Base-by-base conservation (phyloP, 2,329 filamentous ascomycete genomes). In the Trichoderma sp. region DNA sequence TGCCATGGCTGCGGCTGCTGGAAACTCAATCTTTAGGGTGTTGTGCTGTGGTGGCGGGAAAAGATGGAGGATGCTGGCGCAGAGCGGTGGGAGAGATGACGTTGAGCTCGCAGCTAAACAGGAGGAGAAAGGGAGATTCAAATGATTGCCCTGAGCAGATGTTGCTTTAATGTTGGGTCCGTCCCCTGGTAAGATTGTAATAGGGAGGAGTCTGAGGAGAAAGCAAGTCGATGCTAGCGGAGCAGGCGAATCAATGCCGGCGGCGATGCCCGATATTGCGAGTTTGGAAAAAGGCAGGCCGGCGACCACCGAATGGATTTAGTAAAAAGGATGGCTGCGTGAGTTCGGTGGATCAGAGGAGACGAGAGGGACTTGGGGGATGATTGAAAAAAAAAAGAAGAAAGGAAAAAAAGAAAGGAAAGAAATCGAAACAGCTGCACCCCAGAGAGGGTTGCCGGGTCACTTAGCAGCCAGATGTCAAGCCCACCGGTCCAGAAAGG, bases 1-100 rank as follows among this genome's bases (percentile, higher is more conserved):
- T 70, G 76, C 71, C 79, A 80, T 80, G 64, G 56, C 70, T 71
- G 65, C 35, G 61, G 34, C 35, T 37, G 57, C n/a, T 34, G 34
- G 57, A 60, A 60, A 34, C 42, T 60, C 25, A 34, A 48, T 29
- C n/a, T 54, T 54, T 45, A 35, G 48, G 60, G 34, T 39, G 25
- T n/a, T n/a, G n/a, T n/a, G 32, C 59, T 52, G 59, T n/a, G 48
- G 59, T 48, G 59, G 59, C 34, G 42, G 60, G 12, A 53, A 19
- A 29, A 42, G 32, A 19, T 29, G 25, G 15, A 57, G 17, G 35
- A 48, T n/a, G 27, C 27, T 57, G 61, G 52, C 19, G 29, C 52
- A 57, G 19, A 34, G 37, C 27, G 10, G 29, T 29, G 13, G 37
- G 10, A 34, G 10, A 48, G 37, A 9, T 48, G 50, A 64, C 34